Percentiles rank a stretch among this genome's conserved stretches.
Evolutionary conservation across 495 filamentous ascomycete genomes (phyloP).

Genomic region (Rhypophila decipiens): DNA sequence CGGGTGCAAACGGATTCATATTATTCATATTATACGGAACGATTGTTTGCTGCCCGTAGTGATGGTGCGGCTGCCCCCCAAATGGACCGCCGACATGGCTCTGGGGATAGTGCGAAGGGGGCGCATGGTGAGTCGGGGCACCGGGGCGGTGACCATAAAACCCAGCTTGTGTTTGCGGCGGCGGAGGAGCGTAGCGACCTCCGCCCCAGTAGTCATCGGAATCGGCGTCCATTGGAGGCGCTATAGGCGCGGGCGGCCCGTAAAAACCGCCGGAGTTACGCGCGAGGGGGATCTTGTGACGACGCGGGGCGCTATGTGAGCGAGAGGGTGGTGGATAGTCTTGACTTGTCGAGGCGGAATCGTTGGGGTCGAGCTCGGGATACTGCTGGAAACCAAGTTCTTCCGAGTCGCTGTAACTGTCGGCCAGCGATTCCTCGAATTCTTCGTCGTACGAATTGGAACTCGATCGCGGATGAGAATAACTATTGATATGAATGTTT

Average conservation of each 20-base stretch:
- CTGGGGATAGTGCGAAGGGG: conserved; percentile 25
- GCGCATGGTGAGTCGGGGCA: conserved; percentile 9
- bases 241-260: conserved; percentile 24
- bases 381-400: conserved; percentile 46
- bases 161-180: conserved; percentile 23
- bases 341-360: conserved; percentile 62
- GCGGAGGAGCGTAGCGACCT: conserved; percentile 26
- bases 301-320: conserved; percentile 30
- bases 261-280: conserved; percentile 28
- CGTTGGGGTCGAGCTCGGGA: conserved; percentile 69
- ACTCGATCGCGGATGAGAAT: conserved; percentile 30
- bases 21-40: conserved; percentile 33
- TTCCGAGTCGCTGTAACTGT: conserved; percentile 35
- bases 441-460: conserved; percentile 28
- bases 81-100: conserved; percentile 35
- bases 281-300: conserved; percentile 28
- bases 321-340: conserved; percentile 19
- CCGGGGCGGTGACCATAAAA: conserved; percentile 31
- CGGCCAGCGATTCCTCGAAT: conserved; percentile 13
- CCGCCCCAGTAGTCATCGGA: conserved; percentile 32
- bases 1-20: conserved; percentile 41
- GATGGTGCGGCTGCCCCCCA: conserved; percentile 17
- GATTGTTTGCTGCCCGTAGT: conserved; percentile 24
- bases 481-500: conserved; percentile 43
- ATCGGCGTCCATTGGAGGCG: conserved; percentile 44